phyloP scores from a whole-genome alignment of 352 stramenopile species.

The Globisporangium solare region DNA sequence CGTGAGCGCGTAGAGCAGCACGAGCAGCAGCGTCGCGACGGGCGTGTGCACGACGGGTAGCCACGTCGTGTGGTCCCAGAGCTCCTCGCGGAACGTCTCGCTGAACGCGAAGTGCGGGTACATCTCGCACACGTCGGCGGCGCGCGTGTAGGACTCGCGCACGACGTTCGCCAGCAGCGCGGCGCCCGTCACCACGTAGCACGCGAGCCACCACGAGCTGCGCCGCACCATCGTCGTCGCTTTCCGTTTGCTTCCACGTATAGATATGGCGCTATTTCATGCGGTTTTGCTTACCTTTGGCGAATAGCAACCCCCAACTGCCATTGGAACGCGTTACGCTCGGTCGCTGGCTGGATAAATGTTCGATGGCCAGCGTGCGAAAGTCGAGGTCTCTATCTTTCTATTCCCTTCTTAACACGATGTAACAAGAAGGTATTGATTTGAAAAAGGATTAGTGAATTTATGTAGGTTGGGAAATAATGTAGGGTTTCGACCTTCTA shows the following conservation, averaged over 20 bases:
- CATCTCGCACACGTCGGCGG: constrained; percentile 41
- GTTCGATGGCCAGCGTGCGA: no score
- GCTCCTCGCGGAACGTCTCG: constrained; percentile 53
- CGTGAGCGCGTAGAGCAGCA: constrained; percentile 23
- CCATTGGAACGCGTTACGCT: no score
- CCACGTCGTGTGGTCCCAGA: constrained; percentile 47
- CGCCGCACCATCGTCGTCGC: not conserved
- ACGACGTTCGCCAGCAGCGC: constrained; percentile 40
- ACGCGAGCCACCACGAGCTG: constrained; percentile 31
- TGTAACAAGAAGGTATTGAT: no score
- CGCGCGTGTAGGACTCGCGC: constrained; percentile 38
- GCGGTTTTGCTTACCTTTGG: not conserved
- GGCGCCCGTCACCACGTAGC: constrained; percentile 35
- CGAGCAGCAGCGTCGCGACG: constrained; percentile 40
- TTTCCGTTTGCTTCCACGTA: not conserved
- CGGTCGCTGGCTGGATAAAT: no score
- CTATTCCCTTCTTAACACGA: no score
- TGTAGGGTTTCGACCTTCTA: no score
- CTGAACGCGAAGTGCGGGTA: constrained; percentile 62
- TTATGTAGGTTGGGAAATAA: no score
- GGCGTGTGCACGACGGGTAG: constrained; percentile 38
- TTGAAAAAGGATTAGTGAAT: no score
- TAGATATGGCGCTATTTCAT: no score
- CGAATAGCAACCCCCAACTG: not conserved
- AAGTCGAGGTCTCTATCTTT: no score